Base-by-base conservation (phyloP, 495 filamentous ascomycete species). In the Pyronema domesticum region DNA sequence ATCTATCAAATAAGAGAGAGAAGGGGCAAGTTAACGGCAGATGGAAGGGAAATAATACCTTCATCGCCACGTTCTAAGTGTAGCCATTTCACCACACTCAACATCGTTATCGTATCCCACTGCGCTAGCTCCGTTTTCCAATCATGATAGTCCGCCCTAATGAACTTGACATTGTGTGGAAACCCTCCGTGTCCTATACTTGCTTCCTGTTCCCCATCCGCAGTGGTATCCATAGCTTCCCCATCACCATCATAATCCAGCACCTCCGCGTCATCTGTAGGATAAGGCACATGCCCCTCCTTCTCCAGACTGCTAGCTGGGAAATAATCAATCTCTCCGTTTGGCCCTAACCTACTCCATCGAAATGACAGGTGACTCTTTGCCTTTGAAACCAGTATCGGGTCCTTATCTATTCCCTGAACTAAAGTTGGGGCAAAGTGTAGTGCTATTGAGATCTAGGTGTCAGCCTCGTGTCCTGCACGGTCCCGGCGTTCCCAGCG, bases 81-180 rank as follows among this genome's bases (percentile, higher is more conserved):
- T 13, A 71, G 60, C 69, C 69, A 71, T 39, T 71, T 71, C 47
- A 70, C 57, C 57, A 71, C 65, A 18, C 65, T 70, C 43, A 72
- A 47, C 17, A 68, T 67, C 43, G 70, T 58, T 54, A 70, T 62
- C 14, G 68, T 57, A 52, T 68, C 58, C 43, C 66, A 71, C 58
- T 35, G 53, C 13, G n/a, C 54, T 57, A 30, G 54, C 55, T 42
- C 30, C 23, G 9, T 34, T 36, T 36, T 34, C 47, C 47, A 34
- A 9, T 36, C 30, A 10, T 40, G n/a, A 18, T 40, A 69, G 54
- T 69, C 66, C 46, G 57, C 64, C 15, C 50, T 55, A 39, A 51
- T 53, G 52, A 70, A 70, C 13, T 30, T 53, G 34, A 68, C 64
- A 47, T 61, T 61, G 35, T 55, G 52, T 35, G 60, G 58, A 42